A percentile compares a stretch with the other conserved stretches of the same genome.
Evolutionary conservation across 495 filamentous ascomycete genomes (phyloP).

Genomic region (Aspergillus olivimuriae): DNA sequence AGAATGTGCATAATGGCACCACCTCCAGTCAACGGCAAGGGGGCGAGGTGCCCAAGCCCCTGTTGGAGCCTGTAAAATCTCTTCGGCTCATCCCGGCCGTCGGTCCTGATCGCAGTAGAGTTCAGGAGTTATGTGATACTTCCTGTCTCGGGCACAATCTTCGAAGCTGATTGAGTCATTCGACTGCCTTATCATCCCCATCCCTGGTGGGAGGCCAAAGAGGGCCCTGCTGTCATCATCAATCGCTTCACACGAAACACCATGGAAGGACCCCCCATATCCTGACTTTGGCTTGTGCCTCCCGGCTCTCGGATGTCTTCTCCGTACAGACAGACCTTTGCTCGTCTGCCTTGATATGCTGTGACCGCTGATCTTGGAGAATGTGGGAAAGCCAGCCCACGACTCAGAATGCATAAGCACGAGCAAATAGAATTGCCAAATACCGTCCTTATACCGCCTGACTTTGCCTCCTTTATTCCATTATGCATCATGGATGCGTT

Average conservation of each 20-base stretch:
- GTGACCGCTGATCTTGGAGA: constrained; percentile 8
- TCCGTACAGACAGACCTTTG: not conserved
- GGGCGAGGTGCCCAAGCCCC: not conserved
- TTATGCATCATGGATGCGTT: constrained; percentile 3
- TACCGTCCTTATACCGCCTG: constrained; percentile 11
- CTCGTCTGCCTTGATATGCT: not conserved
- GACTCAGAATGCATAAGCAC: constrained; percentile 16
- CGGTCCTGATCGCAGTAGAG: not conserved
- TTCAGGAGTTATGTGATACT: not conserved
- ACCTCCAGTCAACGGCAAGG: not conserved
- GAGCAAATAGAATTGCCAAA: constrained; percentile 1
- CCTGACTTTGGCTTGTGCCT: no score
- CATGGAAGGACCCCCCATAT: no score
- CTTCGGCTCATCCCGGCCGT: not conserved
- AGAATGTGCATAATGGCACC: not conserved
- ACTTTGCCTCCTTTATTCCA: constrained; percentile 8
- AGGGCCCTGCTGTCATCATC: no score
- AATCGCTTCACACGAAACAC: no score
- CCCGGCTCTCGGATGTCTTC: not conserved
- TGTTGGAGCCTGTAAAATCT: not conserved
- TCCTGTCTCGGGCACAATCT: not conserved
- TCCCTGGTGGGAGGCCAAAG: no score
- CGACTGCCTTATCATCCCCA: not conserved
- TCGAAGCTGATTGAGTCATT: not conserved
- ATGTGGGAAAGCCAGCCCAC: constrained; percentile 12